Percentiles rank a stretch among this genome's conserved stretches.
Conservation (phyloP, 306 rosid species). For the Prunus armeniaca region DNA sequence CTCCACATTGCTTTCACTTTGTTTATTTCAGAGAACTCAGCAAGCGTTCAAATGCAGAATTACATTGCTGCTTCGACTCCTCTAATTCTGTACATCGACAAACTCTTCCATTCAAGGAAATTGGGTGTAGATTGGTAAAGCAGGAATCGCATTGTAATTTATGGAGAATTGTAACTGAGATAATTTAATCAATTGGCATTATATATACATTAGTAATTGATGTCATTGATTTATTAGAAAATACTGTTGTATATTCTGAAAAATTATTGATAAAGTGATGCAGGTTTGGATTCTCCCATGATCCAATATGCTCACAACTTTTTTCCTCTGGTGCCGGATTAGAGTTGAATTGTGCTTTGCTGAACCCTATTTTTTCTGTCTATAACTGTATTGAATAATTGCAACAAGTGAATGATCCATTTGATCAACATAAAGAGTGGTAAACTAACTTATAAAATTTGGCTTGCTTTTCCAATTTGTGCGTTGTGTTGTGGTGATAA, state of each 20-base stretch:
- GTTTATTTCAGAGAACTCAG: slow-evolving; percentile 60
- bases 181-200: background rate
- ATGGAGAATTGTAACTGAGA: background rate
- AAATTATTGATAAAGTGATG: background rate
- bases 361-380: background rate
- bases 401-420: too few relatives aligned
- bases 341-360: background rate
- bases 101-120: slow-evolving; percentile 68
- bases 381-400: background rate
- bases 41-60: slow-evolving; percentile 69
- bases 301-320: background rate
- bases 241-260: background rate
- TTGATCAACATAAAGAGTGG: too few relatives aligned
- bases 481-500: too few relatives aligned
- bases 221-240: background rate
- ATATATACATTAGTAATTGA: background rate
- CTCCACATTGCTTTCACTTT: slow-evolving; percentile 7
- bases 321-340: background rate
- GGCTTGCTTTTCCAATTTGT: too few relatives aligned
- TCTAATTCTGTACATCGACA: slow-evolving; percentile 64
- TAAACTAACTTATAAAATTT: too few relatives aligned
- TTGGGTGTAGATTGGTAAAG: slow-evolving; percentile 86
- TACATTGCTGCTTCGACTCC: slow-evolving; percentile 59
- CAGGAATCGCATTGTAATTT: background rate
- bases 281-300: background rate